Conservation (phyloP, 139 green algal genomes). For the Zygnema cylindricum region DNA sequence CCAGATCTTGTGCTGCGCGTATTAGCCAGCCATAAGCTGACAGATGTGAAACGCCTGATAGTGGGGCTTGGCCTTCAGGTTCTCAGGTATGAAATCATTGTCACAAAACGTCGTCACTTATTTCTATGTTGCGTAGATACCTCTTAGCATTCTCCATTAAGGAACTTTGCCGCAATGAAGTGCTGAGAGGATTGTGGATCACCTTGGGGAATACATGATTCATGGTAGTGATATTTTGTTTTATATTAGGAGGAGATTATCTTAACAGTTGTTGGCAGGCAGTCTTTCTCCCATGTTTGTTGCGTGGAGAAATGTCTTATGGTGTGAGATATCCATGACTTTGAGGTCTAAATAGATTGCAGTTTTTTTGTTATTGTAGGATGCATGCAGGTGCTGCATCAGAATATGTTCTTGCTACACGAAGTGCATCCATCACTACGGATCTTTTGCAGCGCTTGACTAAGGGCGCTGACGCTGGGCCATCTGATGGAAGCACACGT, state of each 20-base stretch:
- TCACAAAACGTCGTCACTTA: not conserved
- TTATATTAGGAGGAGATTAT: too few species aligned
- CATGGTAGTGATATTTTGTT: too few species aligned
- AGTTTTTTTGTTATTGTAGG: too few species aligned
- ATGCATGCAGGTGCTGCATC: conserved; percentile 4
- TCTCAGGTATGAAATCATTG: conserved; percentile 32
- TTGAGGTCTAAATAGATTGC: too few species aligned
- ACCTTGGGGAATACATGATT: too few species aligned
- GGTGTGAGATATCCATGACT: too few species aligned
- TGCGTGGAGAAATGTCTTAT: too few species aligned
- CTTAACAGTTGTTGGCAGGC: too few species aligned
- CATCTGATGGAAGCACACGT: not conserved
- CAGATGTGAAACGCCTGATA: not conserved
- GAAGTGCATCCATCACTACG: not conserved
- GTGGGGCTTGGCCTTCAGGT: not conserved
- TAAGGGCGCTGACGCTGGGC: not conserved
- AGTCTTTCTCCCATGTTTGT: too few species aligned
- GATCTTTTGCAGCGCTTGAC: conserved; percentile 4
- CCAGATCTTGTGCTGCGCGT: not conserved
- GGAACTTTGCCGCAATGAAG: too few species aligned
- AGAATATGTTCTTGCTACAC: not conserved
- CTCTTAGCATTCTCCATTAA: too few species aligned
- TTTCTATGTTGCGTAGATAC: not conserved
- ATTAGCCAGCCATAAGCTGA: not conserved
- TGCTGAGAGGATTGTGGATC: too few species aligned